A percentile compares a stretch with the other conserved stretches of the same genome.
These are phyloP conservation scores for Hansfordia pulvinata DNA, from an alignment of 2,329 filamentous ascomycete species.

Conservation along the genomic window DNA sequence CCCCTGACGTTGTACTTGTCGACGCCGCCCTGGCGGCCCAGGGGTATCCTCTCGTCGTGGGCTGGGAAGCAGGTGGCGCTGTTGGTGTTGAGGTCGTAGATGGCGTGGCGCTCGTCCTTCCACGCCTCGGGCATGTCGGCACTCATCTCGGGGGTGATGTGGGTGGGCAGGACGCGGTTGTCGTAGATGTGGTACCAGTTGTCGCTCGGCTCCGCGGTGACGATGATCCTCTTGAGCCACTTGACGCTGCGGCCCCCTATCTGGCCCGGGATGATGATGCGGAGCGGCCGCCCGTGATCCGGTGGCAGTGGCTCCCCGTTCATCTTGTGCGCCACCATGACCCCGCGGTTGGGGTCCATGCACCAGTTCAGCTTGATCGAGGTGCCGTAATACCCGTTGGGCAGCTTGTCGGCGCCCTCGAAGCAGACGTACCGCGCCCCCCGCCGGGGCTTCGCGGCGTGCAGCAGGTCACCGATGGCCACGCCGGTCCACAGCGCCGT, in stretches of 20 bases:
- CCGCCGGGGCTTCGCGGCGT: constrained; percentile 50
- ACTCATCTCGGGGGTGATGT: constrained; percentile 69
- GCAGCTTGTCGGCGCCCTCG: constrained; percentile 77
- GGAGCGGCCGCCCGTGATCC: constrained; percentile 75
- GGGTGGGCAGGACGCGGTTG: constrained; percentile 79
- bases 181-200: constrained; percentile 97
- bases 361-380: constrained; percentile 82
- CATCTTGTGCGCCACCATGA: constrained; percentile 84
- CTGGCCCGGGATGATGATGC: constrained; percentile 76
- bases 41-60: constrained; percentile 54
- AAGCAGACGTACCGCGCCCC: constrained; percentile 77
- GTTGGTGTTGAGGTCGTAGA: constrained; percentile 84
- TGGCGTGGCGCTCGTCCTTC: constrained; percentile 82
- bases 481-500: constrained; percentile 84
- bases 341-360: constrained; percentile 67
- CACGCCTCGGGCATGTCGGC: constrained; percentile 63
- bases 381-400: constrained; percentile 82
- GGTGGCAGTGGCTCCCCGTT: constrained; percentile 70
- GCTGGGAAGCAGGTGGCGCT: constrained; percentile 69
- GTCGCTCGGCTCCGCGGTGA: constrained; percentile 68
- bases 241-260: constrained; percentile 90
- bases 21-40: constrained; percentile 30
- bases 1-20: constrained; percentile 55
- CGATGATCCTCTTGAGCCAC: constrained; percentile 71
- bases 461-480: constrained; percentile 57